Base-by-base conservation (phyloP, 2,329 filamentous ascomycete species). In the Pseudocercospora fijiensis region DNA sequence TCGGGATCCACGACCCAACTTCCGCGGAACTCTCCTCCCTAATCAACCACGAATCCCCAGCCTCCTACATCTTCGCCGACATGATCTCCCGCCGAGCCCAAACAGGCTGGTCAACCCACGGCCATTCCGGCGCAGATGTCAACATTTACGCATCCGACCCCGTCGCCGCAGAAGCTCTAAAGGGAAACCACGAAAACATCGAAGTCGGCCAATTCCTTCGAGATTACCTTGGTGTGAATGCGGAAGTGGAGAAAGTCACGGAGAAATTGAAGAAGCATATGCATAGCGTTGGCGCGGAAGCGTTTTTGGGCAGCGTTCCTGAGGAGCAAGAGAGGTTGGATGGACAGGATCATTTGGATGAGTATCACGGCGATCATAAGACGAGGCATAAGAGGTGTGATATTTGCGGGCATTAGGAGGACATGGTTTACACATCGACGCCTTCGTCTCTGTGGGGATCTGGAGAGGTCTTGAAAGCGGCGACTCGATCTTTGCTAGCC, bases 151-250 rank as follows among this genome's bases (percentile, higher is more conserved):
- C 90, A 58, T 93, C 90, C 0, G 88, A 90, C 3, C 83, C 85
- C 0, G 83, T 85, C 41, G 79, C 81, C 28, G 85, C 88, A 0
- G 83, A 85, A 49, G 81, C 84, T 13, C 82, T 96, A 6, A 80
- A 86, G 2, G 94, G 94, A 7, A 98, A 98, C 76, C 88, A 96
- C 60, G 95, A 99, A 81, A 99, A 99, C 75, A 98, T 89, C 0
- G 92, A 98, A 26, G 84, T 99, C 0, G 95, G 95, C 33, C 81
- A 85, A 51, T 99, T 97, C 76, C 78, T 99, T 63, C 82, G 86
- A 7, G 80, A 87, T 8, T 99, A 95, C 73, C 84, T 99, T 0
- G 85, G 85, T 56, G 86, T 98, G 1, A 88, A 96, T 72, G 86
- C 96, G 1, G 88, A 97, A 74, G 86, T 96, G 1, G 85, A 91